Evolutionary conservation across 2,329 filamentous ascomycete species (phyloP).

Genomic region (Celoporthe dispersa): DNA sequence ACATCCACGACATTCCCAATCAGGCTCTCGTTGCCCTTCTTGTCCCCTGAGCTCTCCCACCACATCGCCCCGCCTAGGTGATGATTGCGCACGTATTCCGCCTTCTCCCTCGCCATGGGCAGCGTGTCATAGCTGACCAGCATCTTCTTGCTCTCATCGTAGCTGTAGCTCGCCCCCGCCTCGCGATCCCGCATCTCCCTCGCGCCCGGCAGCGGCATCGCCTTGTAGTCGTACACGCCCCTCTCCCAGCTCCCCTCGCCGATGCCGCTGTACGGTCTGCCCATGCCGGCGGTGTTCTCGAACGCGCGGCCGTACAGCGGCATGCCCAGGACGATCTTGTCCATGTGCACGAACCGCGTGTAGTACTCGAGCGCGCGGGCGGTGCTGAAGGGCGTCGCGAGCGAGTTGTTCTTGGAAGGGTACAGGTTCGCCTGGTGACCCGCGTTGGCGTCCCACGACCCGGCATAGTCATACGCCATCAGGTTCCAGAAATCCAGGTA

Average conservation of each 20-base stretch:
- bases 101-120: constrained; percentile 70
- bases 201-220: constrained; percentile 71
- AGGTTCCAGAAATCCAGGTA: constrained; percentile 77
- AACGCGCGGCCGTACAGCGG: constrained; percentile 91
- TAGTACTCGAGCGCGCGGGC: constrained; percentile 74
- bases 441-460: constrained; percentile 73
- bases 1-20: constrained; percentile 66
- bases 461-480: constrained; percentile 90
- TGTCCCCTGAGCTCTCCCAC: constrained; percentile 90
- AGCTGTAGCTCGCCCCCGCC: constrained; percentile 77
- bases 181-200: constrained; percentile 66
- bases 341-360: constrained; percentile 64
- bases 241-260: constrained; percentile 84
- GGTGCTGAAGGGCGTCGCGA: constrained; percentile 80
- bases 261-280: constrained; percentile 69
- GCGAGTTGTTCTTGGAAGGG: constrained; percentile 58
- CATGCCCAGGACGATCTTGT: constrained; percentile 88
- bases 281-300: constrained; percentile 75
- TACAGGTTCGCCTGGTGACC: constrained; percentile 85
- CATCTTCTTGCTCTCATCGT: constrained; percentile 62
- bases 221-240: constrained; percentile 89
- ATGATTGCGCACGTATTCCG: constrained; percentile 67
- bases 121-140: constrained; percentile 83
- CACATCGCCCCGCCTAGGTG: constrained; percentile 91
- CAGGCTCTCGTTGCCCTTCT: constrained; percentile 66